A percentile compares a stretch with the other conserved stretches of the same genome.
phyloP scores from a whole-genome alignment of 345 rosid species.

The Gossypium anomalum region DNA sequence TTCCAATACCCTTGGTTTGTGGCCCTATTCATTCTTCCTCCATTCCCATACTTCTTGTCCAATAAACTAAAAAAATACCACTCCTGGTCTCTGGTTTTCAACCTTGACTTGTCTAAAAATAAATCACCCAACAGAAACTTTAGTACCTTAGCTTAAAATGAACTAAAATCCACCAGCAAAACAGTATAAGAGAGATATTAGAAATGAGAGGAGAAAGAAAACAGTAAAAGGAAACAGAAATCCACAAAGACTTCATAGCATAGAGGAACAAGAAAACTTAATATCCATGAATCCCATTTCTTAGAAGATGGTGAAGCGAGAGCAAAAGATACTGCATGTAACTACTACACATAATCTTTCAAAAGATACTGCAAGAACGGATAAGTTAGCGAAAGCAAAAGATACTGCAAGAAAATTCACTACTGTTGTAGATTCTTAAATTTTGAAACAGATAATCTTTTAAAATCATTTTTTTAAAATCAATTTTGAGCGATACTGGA shows the following conservation, averaged over 20 bases:
- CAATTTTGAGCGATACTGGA: neutral
- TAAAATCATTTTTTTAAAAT: too few species aligned
- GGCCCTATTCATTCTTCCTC: conserved; percentile 2
- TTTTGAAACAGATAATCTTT: conserved; percentile 2
- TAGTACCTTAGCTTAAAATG: neutral
- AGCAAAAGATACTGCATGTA: neutral
- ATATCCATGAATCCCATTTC: neutral
- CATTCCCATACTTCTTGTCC: conserved; percentile 67
- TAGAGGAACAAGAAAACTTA: neutral
- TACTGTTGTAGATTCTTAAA: neutral
- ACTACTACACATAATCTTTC: neutral
- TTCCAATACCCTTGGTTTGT: neutral
- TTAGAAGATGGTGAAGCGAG: too few species aligned
- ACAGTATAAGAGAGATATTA: neutral
- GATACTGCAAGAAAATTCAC: neutral
- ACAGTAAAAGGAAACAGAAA: neutral
- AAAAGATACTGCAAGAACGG: neutral
- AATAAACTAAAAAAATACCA: conserved; percentile 75
- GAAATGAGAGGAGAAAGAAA: neutral
- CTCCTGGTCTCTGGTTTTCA: conserved; percentile 70
- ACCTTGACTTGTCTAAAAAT: conserved; percentile 41
- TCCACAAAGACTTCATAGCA: neutral
- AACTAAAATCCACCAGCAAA: neutral
- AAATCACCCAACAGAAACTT: neutral
- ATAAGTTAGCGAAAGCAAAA: too few species aligned